phyloP scores from a whole-genome alignment of 2,329 filamentous ascomycete genomes.

The Pseudogymnoascus sp. region DNA sequence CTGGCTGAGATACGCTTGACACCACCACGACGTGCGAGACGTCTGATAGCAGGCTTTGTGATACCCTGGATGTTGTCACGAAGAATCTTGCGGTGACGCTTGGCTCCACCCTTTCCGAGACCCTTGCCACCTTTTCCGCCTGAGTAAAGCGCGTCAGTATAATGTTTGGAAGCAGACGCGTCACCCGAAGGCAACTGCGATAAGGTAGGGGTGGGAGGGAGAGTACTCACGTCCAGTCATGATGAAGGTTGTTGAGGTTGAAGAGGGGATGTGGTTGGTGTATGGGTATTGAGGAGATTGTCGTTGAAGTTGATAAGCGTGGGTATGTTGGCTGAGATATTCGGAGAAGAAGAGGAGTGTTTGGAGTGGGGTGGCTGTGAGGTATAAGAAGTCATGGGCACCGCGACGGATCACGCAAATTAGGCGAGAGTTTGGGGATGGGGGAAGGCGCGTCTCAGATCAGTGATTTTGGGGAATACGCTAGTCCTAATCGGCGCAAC shows the following conservation, averaged over 20 bases:
- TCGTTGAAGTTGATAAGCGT: slow-evolving; percentile 14
- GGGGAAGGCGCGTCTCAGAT: background rate
- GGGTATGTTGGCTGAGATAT: background rate
- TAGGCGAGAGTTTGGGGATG: slow-evolving; percentile 15
- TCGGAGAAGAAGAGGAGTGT: background rate
- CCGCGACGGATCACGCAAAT: slow-evolving; percentile 19
- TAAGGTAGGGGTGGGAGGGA: background rate
- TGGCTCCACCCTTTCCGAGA: slow-evolving; percentile 95
- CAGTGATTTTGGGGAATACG: slow-evolving; percentile 6
- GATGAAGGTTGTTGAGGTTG: slow-evolving; percentile 34
- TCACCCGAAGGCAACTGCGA: slow-evolving; percentile 14
- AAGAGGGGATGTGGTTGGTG: slow-evolving; percentile 14
- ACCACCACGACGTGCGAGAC: slow-evolving; percentile 98
- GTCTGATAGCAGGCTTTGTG: slow-evolving; percentile 95
- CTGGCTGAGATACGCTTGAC: slow-evolving; percentile 99
- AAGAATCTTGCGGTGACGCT: slow-evolving; percentile 98
- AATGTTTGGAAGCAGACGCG: slow-evolving; percentile 20
- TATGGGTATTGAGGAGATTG: slow-evolving; percentile 10
- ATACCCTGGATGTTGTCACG: slow-evolving; percentile 99
- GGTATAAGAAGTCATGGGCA: slow-evolving; percentile 16
- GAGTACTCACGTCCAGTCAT: slow-evolving; percentile 52
- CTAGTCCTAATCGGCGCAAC: background rate
- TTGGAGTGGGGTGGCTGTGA: slow-evolving; percentile 15
- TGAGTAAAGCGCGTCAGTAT: slow-evolving; percentile 45
- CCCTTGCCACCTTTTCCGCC: slow-evolving; percentile 96